Base-by-base conservation (phyloP, 805 yeast species). In the Zygosaccharomyces siamensis region DNA sequence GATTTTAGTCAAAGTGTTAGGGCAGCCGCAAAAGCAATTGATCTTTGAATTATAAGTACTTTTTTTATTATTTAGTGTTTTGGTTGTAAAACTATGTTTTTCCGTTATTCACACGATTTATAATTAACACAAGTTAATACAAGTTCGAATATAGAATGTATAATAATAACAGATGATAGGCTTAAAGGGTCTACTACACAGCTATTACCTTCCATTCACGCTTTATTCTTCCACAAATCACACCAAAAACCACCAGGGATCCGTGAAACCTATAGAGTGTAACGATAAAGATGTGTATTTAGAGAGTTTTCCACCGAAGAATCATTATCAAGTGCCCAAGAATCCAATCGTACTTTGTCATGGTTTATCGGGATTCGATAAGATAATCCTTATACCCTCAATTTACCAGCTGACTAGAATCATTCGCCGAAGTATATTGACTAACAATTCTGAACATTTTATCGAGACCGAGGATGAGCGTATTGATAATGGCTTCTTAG, bases 331-430 rank as follows among this genome's bases (percentile, higher is more conserved):
- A 10, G 75, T 84, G 4, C 89, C 95, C 0, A 77, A 78, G 55
- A 71, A 78, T 49, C 96, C 96, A 0, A 78, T 89, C 1, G 84
- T 89, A 0, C 66, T 89, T 24, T 89, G 96, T 58, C 97, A 89
- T 69, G 97, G 97, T 0, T 74, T 89, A 21, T 80, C 87, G 0
- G 97, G 97, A 1, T 89, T 87, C 57, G 95, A 86, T 57, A 73
- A 70, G 47, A 45, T 79, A 33, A 61, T 70, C 31, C 55, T 81
- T 7, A 39, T 78, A 2, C 80, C 83, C 0, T 72, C 72, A 3
- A 46, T 70, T 10, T 61, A 52, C 47, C 71, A 62, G 16, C 53
- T 68, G 31, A 56, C 65, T 2, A 60, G 54, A 4, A 30, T 61
- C 20, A 41, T 68, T 24, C 46, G 41, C 7, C 57, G 55, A 41